These are phyloP conservation scores for Auriscalpium orientale DNA, from an alignment of 768 basidiomycete genomes.

Conservation along the genomic window DNA sequence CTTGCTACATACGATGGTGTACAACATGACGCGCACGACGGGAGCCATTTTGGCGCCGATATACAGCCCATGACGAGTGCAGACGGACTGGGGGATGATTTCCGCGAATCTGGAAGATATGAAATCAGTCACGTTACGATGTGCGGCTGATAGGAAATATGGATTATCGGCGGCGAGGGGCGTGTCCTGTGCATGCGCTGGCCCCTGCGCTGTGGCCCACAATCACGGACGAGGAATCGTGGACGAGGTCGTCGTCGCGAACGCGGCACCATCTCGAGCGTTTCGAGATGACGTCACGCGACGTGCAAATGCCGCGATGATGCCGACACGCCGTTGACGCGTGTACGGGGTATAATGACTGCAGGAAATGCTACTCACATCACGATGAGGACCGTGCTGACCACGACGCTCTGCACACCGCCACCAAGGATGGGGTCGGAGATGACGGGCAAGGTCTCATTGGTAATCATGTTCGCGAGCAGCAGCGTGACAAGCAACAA, in stretches of 20 bases:
- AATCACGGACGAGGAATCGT: too few relatives aligned
- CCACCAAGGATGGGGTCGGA: slow-evolving; percentile 75
- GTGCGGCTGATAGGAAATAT: too few relatives aligned
- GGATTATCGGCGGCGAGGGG: background rate
- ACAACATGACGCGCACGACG: slow-evolving; percentile 61
- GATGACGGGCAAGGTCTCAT: slow-evolving; percentile 82
- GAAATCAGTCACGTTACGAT: background rate
- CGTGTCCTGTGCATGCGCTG: background rate
- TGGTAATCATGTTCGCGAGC: slow-evolving; percentile 87
- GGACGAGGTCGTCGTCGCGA: background rate
- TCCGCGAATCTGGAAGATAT: slow-evolving; percentile 64
- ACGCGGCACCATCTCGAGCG: background rate
- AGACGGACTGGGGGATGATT: slow-evolving; percentile 90
- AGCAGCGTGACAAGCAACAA: slow-evolving; percentile 76
- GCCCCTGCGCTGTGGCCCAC: background rate
- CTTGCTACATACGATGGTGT: slow-evolving; percentile 43
- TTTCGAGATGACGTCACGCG: background rate
- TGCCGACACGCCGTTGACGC: background rate
- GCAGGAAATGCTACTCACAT: slow-evolving; percentile 48
- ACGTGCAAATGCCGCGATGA: background rate
- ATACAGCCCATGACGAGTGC: slow-evolving; percentile 83
- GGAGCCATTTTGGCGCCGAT: slow-evolving; percentile 83
- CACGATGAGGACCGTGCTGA: slow-evolving; percentile 79
- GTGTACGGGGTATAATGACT: background rate
- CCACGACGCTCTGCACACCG: slow-evolving; percentile 68